A percentile compares a stretch with the other conserved stretches of the same genome.
These are phyloP conservation scores for Cucumis melo DNA, from an alignment of 306 rosid genomes.

Conservation along the genomic window DNA sequence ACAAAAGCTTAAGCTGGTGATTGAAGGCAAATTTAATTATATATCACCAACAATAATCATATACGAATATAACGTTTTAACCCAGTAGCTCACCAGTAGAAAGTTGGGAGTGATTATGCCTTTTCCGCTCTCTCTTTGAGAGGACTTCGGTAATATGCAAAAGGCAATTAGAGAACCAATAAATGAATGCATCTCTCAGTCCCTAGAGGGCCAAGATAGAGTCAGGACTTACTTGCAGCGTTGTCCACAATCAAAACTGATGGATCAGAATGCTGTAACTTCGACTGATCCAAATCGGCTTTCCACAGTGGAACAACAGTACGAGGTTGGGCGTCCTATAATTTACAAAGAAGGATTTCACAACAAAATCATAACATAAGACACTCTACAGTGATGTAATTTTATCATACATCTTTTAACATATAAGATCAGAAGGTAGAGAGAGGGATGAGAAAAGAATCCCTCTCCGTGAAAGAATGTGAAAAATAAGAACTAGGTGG, in stretches of 20 bases:
- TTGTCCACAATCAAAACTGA: conserved; percentile 49
- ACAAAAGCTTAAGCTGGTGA: no score
- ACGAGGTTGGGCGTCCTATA: conserved; percentile 79
- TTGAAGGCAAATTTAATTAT: no score
- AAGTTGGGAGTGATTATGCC: not conserved
- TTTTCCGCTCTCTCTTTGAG: not conserved
- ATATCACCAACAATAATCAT: no score
- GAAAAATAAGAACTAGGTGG: not conserved
- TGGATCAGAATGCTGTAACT: conserved; percentile 65
- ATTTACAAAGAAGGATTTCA: conserved; percentile 16
- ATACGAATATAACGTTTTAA: not conserved
- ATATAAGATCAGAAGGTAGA: not conserved
- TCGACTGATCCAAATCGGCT: conserved; percentile 71
- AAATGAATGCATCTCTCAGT: not conserved
- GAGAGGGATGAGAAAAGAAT: not conserved
- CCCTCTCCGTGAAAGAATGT: not conserved
- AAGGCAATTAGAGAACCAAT: not conserved
- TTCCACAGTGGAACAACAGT: conserved; percentile 61
- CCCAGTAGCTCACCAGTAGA: not conserved
- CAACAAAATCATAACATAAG: conserved; percentile 2
- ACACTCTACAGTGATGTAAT: not conserved
- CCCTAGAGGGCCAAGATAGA: not conserved
- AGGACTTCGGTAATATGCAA: not conserved
- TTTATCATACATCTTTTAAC: not conserved
- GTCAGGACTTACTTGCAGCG: conserved; percentile 30